Base-by-base conservation (phyloP, 2,329 filamentous ascomycete genomes). In the Cercospora janseana region DNA sequence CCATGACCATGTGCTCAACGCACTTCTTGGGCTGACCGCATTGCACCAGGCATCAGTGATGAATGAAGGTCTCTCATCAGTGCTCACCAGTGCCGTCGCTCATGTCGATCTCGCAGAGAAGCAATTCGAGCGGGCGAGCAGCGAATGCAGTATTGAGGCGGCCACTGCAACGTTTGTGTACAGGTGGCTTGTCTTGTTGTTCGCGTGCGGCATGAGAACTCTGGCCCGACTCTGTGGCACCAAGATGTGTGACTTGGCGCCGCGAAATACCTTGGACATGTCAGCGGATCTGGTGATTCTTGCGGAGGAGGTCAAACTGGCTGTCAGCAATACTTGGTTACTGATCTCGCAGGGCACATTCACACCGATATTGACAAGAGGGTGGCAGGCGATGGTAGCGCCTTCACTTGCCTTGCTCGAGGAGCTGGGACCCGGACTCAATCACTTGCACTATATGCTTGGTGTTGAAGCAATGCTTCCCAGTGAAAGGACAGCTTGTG, bases 401-500 rank as follows among this genome's bases (percentile, higher is more conserved):
- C 55, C 32, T 28, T 52, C 20, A n/a, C 37, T 37, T 26, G 45
- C 21, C n/a, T 28, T 62, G 8, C 63, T 61, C 1, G 59, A 64
- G 26, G 59, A 59, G 21, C 59, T 65, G 52, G 62, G 63, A 40
- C 60, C 62, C 31, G 62, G 63, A 6, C 49, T 66, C 21, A 53
- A 53, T n/a, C 63, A 66, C 49, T 58, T 66, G 16, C 63, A 65
- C 42, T 65, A 59, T 54, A 63, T 66, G 62, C 56, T 66, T 37
- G 62, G 58, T 3, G 49, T 62, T 15, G 60, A 65, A 15, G 51
- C 56, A 23, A 65, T 66, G 61, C 34, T 63, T 2, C 55, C 58
- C 7, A 61, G 63, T 13, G 63, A 65, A 20, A 49, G 62, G 38
- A 49, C 54, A 24, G 54, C 52, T 3, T 63, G 61, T 49, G 56